Conservation (phyloP, 495 filamentous ascomycete genomes). For the Bathelium albidoporum region DNA sequence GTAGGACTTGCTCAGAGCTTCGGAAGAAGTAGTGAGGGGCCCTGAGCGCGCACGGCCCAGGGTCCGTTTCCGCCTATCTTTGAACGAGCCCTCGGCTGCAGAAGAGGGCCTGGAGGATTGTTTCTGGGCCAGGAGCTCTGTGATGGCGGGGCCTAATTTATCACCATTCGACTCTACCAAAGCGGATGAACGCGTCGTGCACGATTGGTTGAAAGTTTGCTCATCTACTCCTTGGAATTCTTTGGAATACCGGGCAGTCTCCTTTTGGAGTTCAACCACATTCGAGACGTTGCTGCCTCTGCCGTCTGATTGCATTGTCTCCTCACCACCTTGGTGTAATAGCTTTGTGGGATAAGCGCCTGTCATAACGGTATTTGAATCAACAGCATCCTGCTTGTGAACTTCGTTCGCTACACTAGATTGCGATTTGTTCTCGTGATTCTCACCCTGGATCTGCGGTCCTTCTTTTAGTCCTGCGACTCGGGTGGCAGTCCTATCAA, state of each 20-base stretch:
- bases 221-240: no score
- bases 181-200: not conserved
- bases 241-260: no score
- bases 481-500: no score
- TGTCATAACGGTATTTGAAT: no score
- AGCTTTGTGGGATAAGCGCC: no score
- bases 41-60: slow-evolving; percentile 19
- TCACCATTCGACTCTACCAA: not conserved
- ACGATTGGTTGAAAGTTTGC: not conserved
- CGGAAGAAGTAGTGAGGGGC: slow-evolving; percentile 14
- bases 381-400: no score
- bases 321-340: no score
- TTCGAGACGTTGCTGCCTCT: not conserved
- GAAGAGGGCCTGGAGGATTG: slow-evolving; percentile 3
- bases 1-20: not conserved
- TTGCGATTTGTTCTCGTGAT: no score
- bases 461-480: no score
- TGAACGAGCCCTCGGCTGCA: not conserved
- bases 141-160: not conserved
- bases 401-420: no score
- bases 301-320: not conserved
- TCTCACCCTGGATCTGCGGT: no score
- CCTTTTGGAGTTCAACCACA: not conserved
- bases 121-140: slow-evolving; percentile 6
- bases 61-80: slow-evolving; percentile 6